phyloP scores from a whole-genome alignment of 768 basidiomycete species.

The Termitomyces sp. region DNA sequence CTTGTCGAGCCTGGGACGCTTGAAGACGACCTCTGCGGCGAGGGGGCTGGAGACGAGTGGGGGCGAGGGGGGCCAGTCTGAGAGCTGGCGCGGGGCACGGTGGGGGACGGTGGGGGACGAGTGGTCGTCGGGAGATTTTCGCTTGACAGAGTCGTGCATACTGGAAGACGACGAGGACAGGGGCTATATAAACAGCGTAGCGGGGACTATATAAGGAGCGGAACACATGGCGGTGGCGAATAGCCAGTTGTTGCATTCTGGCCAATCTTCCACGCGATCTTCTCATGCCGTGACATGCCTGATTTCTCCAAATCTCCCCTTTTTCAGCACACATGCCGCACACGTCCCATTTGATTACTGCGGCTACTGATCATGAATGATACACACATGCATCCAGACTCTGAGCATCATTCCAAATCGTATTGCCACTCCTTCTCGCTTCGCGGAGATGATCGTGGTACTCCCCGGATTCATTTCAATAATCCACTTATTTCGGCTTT shows the following conservation, averaged over 20 bases:
- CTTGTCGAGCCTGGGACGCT: conserved; percentile 38
- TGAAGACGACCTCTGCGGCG: conserved; percentile 23
- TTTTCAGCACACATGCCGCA: conserved; percentile 15
- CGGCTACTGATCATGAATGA: conserved; percentile 10
- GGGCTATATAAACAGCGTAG: conserved; percentile 2
- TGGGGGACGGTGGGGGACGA: conserved; percentile 7
- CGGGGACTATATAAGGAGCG: conserved; percentile 26
- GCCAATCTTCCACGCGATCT: conserved; percentile 20
- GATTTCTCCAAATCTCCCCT: conserved; percentile 18
- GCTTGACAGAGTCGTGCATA: conserved; percentile 67
- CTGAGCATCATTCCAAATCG: conserved; percentile 12
- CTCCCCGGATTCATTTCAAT: conserved; percentile 15
- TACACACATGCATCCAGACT: conserved; percentile 12
- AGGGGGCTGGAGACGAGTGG: conserved; percentile 27
- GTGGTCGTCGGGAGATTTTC: conserved; percentile 56
- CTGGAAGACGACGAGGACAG: neutral
- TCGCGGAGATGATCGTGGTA: conserved; percentile 33
- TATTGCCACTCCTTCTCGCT: conserved; percentile 12
- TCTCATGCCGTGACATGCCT: conserved; percentile 32
- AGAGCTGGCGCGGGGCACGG: conserved; percentile 38
- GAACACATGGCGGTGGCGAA: conserved; percentile 36
- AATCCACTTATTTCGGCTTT: conserved; percentile 13
- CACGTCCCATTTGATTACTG: conserved; percentile 15
- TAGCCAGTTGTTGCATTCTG: conserved; percentile 10
- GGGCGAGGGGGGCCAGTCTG: conserved; percentile 24